Percentiles rank a stretch among this genome's conserved stretches.
phyloP scores from a whole-genome alignment of 352 stramenopile genomes.

The Phytophthora pini region DNA sequence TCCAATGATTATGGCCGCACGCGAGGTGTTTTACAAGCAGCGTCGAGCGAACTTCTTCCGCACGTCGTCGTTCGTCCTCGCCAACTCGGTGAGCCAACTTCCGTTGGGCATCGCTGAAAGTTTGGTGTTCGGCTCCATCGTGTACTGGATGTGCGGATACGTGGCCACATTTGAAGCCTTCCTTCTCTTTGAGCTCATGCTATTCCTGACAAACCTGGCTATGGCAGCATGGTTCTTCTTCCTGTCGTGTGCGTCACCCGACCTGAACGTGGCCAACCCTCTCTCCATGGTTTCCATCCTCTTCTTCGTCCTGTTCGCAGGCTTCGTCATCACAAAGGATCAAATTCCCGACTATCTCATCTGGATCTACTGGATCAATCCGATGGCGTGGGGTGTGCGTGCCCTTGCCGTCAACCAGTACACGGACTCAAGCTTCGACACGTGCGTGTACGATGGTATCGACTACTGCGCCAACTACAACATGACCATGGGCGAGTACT shows the following conservation, averaged over 20 bases:
- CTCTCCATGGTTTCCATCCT: slow-evolving; percentile 27
- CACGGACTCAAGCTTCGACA: slow-evolving; percentile 21
- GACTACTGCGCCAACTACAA: slow-evolving; percentile 24
- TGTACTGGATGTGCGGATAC: slow-evolving; percentile 86
- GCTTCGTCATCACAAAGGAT: slow-evolving; percentile 31
- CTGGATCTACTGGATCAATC: slow-evolving; percentile 39
- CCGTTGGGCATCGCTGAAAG: slow-evolving; percentile 52
- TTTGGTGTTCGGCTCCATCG: slow-evolving; percentile 72
- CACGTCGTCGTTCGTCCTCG: slow-evolving; percentile 69
- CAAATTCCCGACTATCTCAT: slow-evolving; percentile 40
- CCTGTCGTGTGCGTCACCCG: slow-evolving; percentile 14
- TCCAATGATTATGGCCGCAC: slow-evolving; percentile 65
- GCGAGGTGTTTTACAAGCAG: slow-evolving; percentile 83
- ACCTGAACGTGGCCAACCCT: slow-evolving; percentile 32
- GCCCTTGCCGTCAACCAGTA: slow-evolving; percentile 36
- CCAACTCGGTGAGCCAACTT: slow-evolving; percentile 38
- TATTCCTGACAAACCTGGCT: slow-evolving; percentile 47
- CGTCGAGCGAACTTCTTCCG: slow-evolving; percentile 80
- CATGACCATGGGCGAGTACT: slow-evolving; percentile 32
- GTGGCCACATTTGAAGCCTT: slow-evolving; percentile 25
- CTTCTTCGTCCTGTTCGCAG: slow-evolving; percentile 31
- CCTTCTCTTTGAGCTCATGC: slow-evolving; percentile 45
- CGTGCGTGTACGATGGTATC: slow-evolving; percentile 20
- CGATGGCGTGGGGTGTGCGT: slow-evolving; percentile 23
- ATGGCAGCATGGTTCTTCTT: slow-evolving; percentile 33